Conservation (phyloP, 225 moss, liverwort and hornwort genomes). For the Pleurozium schreberi region DNA sequence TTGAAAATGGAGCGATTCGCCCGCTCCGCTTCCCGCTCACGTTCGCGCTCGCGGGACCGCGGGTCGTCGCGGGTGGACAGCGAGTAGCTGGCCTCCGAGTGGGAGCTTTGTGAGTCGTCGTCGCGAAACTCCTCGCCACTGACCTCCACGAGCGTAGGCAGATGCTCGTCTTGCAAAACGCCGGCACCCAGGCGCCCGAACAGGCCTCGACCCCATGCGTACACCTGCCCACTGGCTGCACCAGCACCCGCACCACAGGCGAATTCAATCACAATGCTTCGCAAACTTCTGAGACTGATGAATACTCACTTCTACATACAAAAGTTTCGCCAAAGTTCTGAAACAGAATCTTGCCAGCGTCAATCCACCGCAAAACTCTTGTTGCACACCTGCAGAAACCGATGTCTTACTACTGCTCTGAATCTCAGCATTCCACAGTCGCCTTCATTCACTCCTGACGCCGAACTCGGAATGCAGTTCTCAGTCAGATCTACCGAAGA, state of each 20-base stretch:
- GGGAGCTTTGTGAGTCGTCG: constrained; percentile 20
- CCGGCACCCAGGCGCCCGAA: constrained; percentile 44
- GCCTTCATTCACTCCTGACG: neutral
- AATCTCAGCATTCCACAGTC: neutral
- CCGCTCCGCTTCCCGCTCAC: constrained; percentile 23
- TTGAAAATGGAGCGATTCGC: constrained; percentile 13
- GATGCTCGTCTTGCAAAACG: constrained; percentile 31
- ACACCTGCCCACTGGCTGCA: constrained; percentile 42
- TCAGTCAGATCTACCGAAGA: neutral
- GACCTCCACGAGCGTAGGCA: constrained; percentile 33
- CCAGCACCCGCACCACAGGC: neutral
- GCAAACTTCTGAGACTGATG: neutral
- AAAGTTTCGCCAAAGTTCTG: neutral
- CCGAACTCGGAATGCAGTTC: neutral
- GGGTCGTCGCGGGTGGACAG: constrained; percentile 26
- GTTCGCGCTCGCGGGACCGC: constrained; percentile 2
- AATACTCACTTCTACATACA: neutral
- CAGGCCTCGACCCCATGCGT: constrained; percentile 50
- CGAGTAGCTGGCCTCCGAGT: constrained; percentile 20
- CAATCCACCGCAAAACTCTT: neutral
- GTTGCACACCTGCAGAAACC: neutral
- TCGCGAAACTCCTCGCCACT: constrained; percentile 16
- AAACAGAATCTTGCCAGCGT: neutral
- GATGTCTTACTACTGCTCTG: neutral
- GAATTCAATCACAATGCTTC: neutral